Evolutionary conservation across 257 asterid species (phyloP), one percentile per base, ranked within the genome.

Genomic region (Eucommia ulmoides): DNA sequence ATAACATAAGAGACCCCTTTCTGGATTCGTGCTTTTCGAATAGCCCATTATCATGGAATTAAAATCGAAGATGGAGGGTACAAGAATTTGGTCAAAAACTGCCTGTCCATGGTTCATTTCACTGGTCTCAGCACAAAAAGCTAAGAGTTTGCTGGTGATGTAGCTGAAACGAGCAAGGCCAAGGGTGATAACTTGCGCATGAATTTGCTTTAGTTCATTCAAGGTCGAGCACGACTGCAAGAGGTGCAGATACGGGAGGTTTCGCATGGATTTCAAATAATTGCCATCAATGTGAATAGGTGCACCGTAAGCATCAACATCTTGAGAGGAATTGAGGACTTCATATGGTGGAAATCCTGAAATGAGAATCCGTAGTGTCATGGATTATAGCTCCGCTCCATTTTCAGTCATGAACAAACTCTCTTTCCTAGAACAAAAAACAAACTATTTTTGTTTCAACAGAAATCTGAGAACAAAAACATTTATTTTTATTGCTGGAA

Each of bases 1-100:
- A 18, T 2, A 42, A 42, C n/a, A 6, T 21, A 10, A 42, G 20
- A 42, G 20, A 42, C 48, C 48, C 3, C n/a, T 42, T n/a, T 42
- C 20, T 4, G 48, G 48, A 5, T 15, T 38, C n/a, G 45, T 10
- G 45, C 15, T 42, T 42, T 42, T 42, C 6, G 48, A 42, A 18
- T n/a, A 42, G 19, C 20, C 48, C 48, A 18, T 42, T 42, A 42
- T 42, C 20, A 16, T 42, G 20, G 48, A 42, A 42, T 42, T 16
- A 21, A 15, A 42, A 42, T 42, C 48, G 19, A n/a, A 42, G 48
- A 42, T 42, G 48, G 48, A 16, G 48, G 48, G 48, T n/a, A 18
- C 15, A 8, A 16, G 7, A 42, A n/a, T 42, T 42, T 18, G 19
- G 48, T 16, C 6, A 21, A 42, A 42, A 42, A 42, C 48, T 42